These are phyloP conservation scores for Oryza australiensis DNA, from an alignment of 176 grass and related monocot genomes.

Conservation along the genomic window DNA sequence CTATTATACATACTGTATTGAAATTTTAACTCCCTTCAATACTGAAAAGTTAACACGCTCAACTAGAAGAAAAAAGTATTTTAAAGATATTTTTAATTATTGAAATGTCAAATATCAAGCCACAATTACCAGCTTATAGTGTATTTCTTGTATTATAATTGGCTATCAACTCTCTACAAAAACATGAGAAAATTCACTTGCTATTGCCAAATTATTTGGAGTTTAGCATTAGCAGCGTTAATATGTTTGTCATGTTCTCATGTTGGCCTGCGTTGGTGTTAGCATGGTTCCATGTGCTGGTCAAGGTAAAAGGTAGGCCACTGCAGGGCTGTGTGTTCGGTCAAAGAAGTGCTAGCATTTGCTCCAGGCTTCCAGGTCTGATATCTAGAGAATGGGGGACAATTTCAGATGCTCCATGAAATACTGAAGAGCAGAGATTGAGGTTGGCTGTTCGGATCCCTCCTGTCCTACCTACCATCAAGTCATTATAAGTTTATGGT, in stretches of 20 bases:
- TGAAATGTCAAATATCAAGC: neutral
- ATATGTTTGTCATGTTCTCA: slow-evolving; percentile 19
- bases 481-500: neutral
- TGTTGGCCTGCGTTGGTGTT: neutral
- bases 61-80: slow-evolving; percentile 1
- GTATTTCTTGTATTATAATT: neutral
- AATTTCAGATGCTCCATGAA: neutral
- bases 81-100: slow-evolving; percentile 16
- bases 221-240: neutral
- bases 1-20: neutral
- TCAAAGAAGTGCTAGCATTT: slow-evolving; percentile 19
- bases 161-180: neutral
- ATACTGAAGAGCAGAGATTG: neutral
- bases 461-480: slow-evolving; percentile 22
- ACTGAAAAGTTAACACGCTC: slow-evolving; percentile 1
- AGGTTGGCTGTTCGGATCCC: slow-evolving; percentile 25
- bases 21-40: neutral
- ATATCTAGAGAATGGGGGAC: neutral
- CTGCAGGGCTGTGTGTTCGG: neutral
- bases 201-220: neutral
- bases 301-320: slow-evolving; percentile 20
- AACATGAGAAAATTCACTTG: slow-evolving; percentile 11
- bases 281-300: slow-evolving; percentile 8
- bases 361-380: neutral
- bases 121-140: neutral